Evolutionary conservation across 2,329 filamentous ascomycete genomes (phyloP).

Genomic region (Akanthomyces muscarius): DNA sequence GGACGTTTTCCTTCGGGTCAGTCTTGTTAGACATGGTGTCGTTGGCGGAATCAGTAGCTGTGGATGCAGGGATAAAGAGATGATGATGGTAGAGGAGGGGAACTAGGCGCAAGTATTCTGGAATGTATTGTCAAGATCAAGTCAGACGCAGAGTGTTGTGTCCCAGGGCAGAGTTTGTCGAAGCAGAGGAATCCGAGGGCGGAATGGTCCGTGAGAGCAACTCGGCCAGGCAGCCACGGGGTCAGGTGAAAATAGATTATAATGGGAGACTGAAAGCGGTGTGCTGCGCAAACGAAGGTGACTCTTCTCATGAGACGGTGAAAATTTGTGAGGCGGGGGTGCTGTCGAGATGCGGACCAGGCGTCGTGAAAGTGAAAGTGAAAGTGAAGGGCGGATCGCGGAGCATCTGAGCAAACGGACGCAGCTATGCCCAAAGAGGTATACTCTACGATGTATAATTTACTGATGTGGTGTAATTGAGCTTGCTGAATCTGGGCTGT

Average conservation of each 20-base stretch:
- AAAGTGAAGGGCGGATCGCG: neutral
- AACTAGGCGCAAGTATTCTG: no score
- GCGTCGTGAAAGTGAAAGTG: neutral
- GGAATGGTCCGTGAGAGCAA: neutral
- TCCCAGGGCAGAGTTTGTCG: neutral
- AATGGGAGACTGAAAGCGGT: neutral
- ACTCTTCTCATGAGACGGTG: neutral
- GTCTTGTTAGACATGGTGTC: slow-evolving; percentile 44
- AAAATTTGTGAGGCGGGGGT: neutral
- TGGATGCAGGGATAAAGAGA: no score
- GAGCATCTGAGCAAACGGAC: neutral
- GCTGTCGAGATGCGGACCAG: no score
- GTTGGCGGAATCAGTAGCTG: neutral
- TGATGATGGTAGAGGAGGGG: no score
- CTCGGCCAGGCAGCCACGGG: neutral
- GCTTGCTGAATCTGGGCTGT: no score
- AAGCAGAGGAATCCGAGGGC: neutral
- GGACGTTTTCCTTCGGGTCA: slow-evolving; percentile 54
- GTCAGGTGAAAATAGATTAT: neutral
- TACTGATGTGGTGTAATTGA: neutral
- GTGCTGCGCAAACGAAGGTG: neutral
- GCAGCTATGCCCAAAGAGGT: neutral
- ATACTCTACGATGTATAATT: neutral
- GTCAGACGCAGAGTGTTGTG: neutral
- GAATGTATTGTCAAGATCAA: no score